A percentile compares a stretch with the other conserved stretches of the same genome.
Evolutionary conservation across 2,329 filamentous ascomycete species (phyloP).

Genomic region (Colletotrichum sidae): DNA sequence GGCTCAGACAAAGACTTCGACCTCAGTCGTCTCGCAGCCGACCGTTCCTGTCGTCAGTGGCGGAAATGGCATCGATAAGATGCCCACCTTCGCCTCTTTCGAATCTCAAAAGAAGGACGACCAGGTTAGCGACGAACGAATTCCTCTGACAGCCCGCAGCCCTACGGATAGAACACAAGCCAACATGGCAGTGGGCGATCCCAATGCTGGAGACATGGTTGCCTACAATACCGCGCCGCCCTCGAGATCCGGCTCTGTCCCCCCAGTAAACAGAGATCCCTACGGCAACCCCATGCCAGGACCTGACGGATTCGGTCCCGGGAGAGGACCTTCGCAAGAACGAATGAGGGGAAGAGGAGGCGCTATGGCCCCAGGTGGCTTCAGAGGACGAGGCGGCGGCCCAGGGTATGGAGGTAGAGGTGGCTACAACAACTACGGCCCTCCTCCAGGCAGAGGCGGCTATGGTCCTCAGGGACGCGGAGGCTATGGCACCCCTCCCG

Average conservation of each 20-base stretch:
- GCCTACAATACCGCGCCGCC: constrained; percentile 43
- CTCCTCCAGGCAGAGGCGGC: constrained; percentile 54
- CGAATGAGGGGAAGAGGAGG: constrained; percentile 65
- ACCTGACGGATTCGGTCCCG: constrained; percentile 59
- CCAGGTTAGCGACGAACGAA: constrained; percentile 74
- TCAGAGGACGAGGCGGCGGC: constrained; percentile 55
- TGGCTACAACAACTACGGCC: constrained; percentile 44
- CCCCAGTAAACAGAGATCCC: constrained; percentile 62
- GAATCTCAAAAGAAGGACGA: constrained; percentile 75
- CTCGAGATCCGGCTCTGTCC: constrained; percentile 54
- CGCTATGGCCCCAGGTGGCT: constrained; percentile 52
- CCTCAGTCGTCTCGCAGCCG: constrained; percentile 62
- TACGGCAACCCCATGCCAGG: constrained; percentile 70
- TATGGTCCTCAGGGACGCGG: constrained; percentile 54
- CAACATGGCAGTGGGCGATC: constrained; percentile 53
- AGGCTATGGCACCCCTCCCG: constrained; percentile 48
- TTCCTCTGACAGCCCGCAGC: constrained; percentile 75
- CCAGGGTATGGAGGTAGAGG: constrained; percentile 56
- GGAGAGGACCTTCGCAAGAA: constrained; percentile 59
- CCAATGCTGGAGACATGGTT: constrained; percentile 48
- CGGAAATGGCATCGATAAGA: constrained; percentile 62
- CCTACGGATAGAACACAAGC: constrained; percentile 69
- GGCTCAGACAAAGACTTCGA: constrained; percentile 62
- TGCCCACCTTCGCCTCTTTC: constrained; percentile 72
- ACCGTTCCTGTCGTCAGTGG: constrained; percentile 69